phyloP scores from a whole-genome alignment of 129 eudicot genomes.

The Glebionis coronaria region DNA sequence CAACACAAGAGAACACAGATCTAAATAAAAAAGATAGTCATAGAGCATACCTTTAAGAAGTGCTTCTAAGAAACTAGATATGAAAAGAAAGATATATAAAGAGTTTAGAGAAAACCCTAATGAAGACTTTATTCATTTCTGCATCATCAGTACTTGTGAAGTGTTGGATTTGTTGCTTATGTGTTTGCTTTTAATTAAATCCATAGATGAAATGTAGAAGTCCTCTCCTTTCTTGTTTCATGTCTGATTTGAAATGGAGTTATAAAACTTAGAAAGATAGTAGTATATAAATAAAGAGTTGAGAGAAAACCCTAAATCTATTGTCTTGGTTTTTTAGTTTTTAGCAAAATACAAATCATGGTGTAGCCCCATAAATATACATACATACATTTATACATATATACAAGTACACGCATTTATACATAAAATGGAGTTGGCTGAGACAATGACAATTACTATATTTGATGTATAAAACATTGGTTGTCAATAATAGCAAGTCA shows the following conservation, averaged over 20 bases:
- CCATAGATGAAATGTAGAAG: too few species aligned
- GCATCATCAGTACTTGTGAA: too few species aligned
- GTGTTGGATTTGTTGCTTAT: too few species aligned
- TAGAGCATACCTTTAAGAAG: conserved; percentile 9
- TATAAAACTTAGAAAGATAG: too few species aligned
- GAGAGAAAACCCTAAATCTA: too few species aligned
- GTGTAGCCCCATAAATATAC: background rate
- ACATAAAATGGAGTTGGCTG: conserved; percentile 15
- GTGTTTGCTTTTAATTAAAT: too few species aligned
- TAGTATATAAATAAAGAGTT: too few species aligned
- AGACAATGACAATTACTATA: conserved; percentile 26
- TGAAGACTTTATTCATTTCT: too few species aligned
- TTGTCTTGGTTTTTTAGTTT: background rate
- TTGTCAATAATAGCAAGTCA: conserved; percentile 25
- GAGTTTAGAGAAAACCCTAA: conserved; percentile 19
- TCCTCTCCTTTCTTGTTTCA: too few species aligned
- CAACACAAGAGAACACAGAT: too few species aligned
- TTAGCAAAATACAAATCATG: conserved; percentile 6
- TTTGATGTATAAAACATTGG: conserved; percentile 22
- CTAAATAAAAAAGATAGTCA: too few species aligned
- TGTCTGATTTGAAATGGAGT: too few species aligned
- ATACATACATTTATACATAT: background rate
- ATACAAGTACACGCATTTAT: background rate
- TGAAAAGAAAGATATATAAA: background rate
- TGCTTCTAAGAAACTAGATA: conserved; percentile 4